phyloP scores from a whole-genome alignment of 192 early-diverging fungal species.

The Mortierella antarctica region DNA sequence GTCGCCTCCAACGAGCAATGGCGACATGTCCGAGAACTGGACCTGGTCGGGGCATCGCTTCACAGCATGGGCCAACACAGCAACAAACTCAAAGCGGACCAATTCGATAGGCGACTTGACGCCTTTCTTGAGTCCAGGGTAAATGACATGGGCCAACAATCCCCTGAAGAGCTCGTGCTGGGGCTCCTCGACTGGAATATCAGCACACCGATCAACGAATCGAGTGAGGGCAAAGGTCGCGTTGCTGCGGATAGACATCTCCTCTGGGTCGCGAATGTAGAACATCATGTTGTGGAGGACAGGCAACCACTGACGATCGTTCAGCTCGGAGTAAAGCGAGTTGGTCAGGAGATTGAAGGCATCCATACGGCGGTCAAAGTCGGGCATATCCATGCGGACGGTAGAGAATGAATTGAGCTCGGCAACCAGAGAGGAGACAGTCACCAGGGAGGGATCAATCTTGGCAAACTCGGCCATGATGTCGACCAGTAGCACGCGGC shows the following conservation, averaged over 20 bases:
- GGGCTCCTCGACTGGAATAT: constrained; percentile 25
- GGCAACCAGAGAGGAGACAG: constrained; percentile 66
- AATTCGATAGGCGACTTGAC: constrained; percentile 62
- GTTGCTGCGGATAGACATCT: constrained; percentile 89
- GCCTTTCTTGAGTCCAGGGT: constrained; percentile 79
- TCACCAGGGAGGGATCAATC: constrained; percentile 62
- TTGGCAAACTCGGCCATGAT: constrained; percentile 74
- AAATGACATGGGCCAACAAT: constrained; percentile 69
- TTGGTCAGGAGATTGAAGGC: constrained; percentile 81
- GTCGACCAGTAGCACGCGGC: constrained; percentile 69
- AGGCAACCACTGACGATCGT: constrained; percentile 85
- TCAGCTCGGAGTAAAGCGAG: constrained; percentile 72
- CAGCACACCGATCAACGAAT: constrained; percentile 71
- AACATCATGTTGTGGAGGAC: constrained; percentile 89
- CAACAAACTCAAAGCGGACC: constrained; percentile 79
- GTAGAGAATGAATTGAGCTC: constrained; percentile 86
- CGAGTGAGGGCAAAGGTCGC: constrained; percentile 78
- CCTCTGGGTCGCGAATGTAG: constrained; percentile 84
- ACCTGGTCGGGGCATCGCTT: constrained; percentile 65
- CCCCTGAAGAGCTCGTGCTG: constrained; percentile 55
- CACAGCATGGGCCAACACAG: constrained; percentile 71
- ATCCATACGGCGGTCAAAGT: constrained; percentile 85
- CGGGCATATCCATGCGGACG: constrained; percentile 84
- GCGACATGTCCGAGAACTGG: constrained; percentile 73
- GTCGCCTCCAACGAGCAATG: constrained; percentile 75